A percentile compares a stretch with the other conserved stretches of the same genome.
phyloP scores from a whole-genome alignment of 202 grass and related monocot species.

The Panicum hallii region DNA sequence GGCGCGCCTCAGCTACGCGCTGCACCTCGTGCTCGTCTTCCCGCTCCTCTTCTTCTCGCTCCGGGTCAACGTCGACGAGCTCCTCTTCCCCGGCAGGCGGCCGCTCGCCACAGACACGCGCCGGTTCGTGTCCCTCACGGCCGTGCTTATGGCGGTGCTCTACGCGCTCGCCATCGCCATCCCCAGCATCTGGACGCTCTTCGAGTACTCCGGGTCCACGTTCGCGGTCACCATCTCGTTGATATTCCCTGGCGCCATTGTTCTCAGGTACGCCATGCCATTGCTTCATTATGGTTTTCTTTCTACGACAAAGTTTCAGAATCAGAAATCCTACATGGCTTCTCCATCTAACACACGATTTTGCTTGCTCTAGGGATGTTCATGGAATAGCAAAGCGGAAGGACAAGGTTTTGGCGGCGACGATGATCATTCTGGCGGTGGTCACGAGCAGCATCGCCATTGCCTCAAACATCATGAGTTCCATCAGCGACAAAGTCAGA shows the following conservation, averaged over 20 bases:
- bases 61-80: slow-evolving; percentile 81
- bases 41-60: slow-evolving; percentile 87
- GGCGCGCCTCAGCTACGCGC: slow-evolving; percentile 86
- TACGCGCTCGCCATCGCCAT: slow-evolving; percentile 71
- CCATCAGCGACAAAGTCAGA: slow-evolving; percentile 27
- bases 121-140: slow-evolving; percentile 72
- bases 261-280: slow-evolving; percentile 63
- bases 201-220: slow-evolving; percentile 80
- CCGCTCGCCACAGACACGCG: slow-evolving; percentile 55
- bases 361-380: slow-evolving; percentile 56
- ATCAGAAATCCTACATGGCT: background rate
- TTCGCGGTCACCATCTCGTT: slow-evolving; percentile 79
- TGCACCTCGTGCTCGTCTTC: slow-evolving; percentile 91
- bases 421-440: slow-evolving; percentile 74
- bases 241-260: slow-evolving; percentile 87
- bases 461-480: slow-evolving; percentile 76
- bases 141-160: slow-evolving; percentile 57
- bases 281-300: background rate
- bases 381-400: slow-evolving; percentile 72
- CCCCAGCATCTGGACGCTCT: slow-evolving; percentile 86
- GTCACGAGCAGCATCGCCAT: slow-evolving; percentile 86
- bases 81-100: slow-evolving; percentile 61
- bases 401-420: slow-evolving; percentile 69
- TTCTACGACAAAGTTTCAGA: slow-evolving; percentile 16
- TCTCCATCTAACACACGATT: background rate